Evolutionary conservation across 257 asterid species (phyloP), one percentile per base, ranked within the genome.

Genomic region (Ilex asprella): DNA sequence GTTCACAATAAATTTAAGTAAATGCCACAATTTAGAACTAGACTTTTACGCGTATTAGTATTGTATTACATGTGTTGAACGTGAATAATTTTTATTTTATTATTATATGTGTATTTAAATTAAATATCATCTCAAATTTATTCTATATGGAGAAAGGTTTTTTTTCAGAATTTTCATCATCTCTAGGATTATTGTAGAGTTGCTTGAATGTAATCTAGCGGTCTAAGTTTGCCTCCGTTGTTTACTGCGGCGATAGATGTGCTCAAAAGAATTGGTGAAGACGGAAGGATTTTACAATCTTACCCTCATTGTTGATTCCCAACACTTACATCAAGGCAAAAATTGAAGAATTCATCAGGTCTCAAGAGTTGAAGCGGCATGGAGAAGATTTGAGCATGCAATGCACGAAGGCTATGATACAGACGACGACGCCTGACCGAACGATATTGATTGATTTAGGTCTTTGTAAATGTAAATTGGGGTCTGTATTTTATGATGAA

Each of bases 161-260:
- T 2, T 5, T 3, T 46, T n/a, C n/a, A 47, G 31, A 27, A 60
- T 64, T 59, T 56, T 53, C 12, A 47, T 59, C 64, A 46, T 32
- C 39, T 15, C 53, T 21, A 35, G 61, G 56, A 27, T 2, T 61
- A 9, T 30, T 1, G 55, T 27, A 5, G 52, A 66, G 7, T 58
- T 64, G 61, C 47, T 60, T 56, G 56, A 31, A 29, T 14, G 16
- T 67, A 39, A 47, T 31, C 27, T 67, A 58, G 64, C 50, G 16
- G 60, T 16, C n/a, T 57, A 53, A 49, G 30, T 65, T 51, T 66
- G 60, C 44, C 55, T 59, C 81, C 89, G 99, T 79, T 92, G 75
- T 92, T 92, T 68, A 85, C 81, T 69, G 91, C 93, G 39, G 97
- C 91, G 32, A 87, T 85, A 58, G 91, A 79, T 65, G 95, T 93